Base-by-base conservation (phyloP, 2,329 filamentous ascomycete species). In the Exophiala dermatitidis region DNA sequence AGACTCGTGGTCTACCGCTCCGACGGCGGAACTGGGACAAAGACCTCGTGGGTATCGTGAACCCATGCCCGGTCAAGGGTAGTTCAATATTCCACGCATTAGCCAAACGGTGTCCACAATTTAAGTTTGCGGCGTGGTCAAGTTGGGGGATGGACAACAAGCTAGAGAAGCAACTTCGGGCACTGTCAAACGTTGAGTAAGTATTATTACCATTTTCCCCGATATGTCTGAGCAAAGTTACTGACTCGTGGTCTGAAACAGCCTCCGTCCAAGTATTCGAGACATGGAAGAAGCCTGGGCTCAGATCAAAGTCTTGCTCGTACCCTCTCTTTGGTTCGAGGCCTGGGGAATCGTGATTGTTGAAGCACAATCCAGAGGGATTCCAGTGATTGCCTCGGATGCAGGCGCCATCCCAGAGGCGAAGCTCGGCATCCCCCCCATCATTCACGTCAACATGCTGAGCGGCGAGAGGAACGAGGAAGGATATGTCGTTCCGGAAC, bases 351-450 rank as follows among this genome's bases (percentile, higher is more conserved):
- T 62, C 19, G 53, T 59, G 3, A 56, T 60, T 2, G 49, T 58
- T 10, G 59, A 62, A 44, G 59, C 59, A 8, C 59, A 62, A 48
- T 32, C 60, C 26, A 55, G 59, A 32, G 59, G 59, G 10, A 62
- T 62, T 34, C 59, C 59, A 6, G 59, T 62, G 1, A 58, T 62
- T 34, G 53, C 55, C 5, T 62, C 59, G 5, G 41, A 62, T 32
- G 49, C 48, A 26, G 59, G 59, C n/a, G 59, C 47, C 8, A 44
- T 62, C 3, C 56, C 55, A 3, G 58, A 62, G 32, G 47, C 59
- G 31, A 60, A 59, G 50, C 52, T 56, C 26, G 47, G 38, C 5
- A 46, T 56, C 37, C 31, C 36, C 9, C 42, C 40, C n/a, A 31
- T 56, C 10, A 41, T 56, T 4, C 30, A 42, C 19, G 48, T 56